phyloP scores from a whole-genome alignment of 164 flowering plant species.

The Platanus orientalis region DNA sequence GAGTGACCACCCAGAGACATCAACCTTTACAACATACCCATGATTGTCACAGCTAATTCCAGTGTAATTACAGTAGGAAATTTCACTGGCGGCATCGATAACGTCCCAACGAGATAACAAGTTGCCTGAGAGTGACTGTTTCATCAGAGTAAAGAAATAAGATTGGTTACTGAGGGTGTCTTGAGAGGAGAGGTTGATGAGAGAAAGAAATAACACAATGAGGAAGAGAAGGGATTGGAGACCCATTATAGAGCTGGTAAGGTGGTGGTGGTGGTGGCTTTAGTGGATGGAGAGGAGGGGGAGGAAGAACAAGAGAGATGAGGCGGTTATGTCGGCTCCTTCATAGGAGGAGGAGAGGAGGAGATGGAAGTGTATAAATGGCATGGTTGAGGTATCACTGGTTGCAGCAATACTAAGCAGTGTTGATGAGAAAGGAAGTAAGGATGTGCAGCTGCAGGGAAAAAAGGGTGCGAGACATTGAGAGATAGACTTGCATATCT shows the following conservation, averaged over 20 bases:
- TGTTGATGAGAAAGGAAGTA: slow-evolving; percentile 23
- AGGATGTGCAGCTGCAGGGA: slow-evolving; percentile 23
- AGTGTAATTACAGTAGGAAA: slow-evolving; percentile 42
- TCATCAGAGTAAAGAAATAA: slow-evolving; percentile 65
- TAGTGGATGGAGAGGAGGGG: slow-evolving; percentile 5
- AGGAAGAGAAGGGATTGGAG: slow-evolving; percentile 12
- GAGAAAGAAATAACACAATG: slow-evolving; percentile 20
- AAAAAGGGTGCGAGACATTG: no score
- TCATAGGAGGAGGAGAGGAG: slow-evolving; percentile 25
- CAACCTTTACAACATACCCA: slow-evolving; percentile 46
- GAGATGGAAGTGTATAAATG: slow-evolving; percentile 45
- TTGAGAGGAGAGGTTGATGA: slow-evolving; percentile 19
- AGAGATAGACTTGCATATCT: slow-evolving; percentile 26
- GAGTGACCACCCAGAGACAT: slow-evolving; percentile 53
- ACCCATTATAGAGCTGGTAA: slow-evolving; percentile 22
- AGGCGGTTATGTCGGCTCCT: no score
- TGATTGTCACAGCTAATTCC: slow-evolving; percentile 57
- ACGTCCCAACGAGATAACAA: slow-evolving; percentile 47
- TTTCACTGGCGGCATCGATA: no score
- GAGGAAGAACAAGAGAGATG: no score
- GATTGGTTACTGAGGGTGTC: slow-evolving; percentile 32
- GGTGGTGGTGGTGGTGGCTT: no score
- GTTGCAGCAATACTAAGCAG: slow-evolving; percentile 25
- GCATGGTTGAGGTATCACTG: slow-evolving; percentile 29
- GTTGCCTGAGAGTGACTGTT: slow-evolving; percentile 45